phyloP scores from a whole-genome alignment of 2,329 filamentous ascomycete genomes.

The Paraconiothyrium sp. region DNA sequence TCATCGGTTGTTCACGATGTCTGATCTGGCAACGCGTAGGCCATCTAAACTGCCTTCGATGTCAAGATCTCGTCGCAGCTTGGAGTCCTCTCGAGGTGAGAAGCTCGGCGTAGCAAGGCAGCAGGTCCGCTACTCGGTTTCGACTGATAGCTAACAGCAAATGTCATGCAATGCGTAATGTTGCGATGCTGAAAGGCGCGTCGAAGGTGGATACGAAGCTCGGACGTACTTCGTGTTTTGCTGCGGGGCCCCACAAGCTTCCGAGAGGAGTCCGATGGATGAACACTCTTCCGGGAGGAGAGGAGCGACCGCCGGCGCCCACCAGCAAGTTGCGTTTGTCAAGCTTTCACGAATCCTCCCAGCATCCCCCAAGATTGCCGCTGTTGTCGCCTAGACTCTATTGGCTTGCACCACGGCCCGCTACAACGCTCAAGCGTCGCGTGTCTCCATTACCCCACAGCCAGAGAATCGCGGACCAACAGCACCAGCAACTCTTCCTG shows the following conservation, averaged over 20 bases:
- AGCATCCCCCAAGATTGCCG: background rate
- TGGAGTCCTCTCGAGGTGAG: background rate
- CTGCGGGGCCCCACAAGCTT: slow-evolving; percentile 12
- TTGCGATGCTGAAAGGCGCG: slow-evolving; percentile 15
- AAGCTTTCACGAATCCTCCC: background rate
- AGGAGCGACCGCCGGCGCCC: background rate
- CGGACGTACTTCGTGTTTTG: slow-evolving; percentile 10
- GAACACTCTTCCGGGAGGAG: slow-evolving; percentile 8
- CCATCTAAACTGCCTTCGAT: background rate
- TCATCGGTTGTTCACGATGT: slow-evolving; percentile 5
- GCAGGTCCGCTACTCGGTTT: background rate
- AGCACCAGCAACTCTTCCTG: slow-evolving; percentile 1
- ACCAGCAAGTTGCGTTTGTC: background rate
- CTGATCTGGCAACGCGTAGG: slow-evolving; percentile 1
- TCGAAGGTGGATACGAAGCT: slow-evolving; percentile 9
- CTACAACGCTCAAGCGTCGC: background rate
- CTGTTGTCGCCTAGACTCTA: background rate
- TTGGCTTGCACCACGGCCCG: slow-evolving; percentile 3
- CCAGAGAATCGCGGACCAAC: background rate
- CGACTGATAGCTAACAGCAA: background rate
- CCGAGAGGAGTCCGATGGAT: background rate
- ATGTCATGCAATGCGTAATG: slow-evolving; percentile 10
- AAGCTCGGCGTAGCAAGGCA: background rate
- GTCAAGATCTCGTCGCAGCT: background rate
- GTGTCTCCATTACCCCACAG: slow-evolving; percentile 1